Evolutionary conservation across 176 grass and related monocot species (phyloP).

Genomic region (Juncus effusus): DNA sequence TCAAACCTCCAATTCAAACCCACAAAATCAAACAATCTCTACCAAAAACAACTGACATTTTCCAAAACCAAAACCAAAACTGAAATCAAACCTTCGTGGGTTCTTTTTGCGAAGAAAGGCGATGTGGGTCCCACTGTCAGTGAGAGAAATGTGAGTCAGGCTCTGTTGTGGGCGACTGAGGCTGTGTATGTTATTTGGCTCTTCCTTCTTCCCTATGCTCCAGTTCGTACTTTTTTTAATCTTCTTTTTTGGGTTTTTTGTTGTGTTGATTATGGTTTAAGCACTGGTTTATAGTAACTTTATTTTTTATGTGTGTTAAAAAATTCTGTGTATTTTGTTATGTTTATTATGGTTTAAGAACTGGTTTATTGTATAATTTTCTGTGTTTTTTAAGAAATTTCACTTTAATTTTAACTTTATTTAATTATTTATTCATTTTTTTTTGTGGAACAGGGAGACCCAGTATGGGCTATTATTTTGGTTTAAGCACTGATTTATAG

Average conservation of each 20-base stretch:
- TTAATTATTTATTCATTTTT: background rate
- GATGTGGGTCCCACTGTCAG: slow-evolving; percentile 21
- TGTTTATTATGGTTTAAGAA: background rate
- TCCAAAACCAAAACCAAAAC: background rate
- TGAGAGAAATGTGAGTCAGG: slow-evolving; percentile 30
- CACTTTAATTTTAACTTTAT: background rate
- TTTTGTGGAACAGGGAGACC: slow-evolving; percentile 53
- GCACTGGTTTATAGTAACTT: background rate
- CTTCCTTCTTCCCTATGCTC: slow-evolving; percentile 86
- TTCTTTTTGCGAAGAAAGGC: background rate
- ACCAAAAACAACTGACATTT: background rate
- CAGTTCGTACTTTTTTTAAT: slow-evolving; percentile 34
- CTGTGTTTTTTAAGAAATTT: background rate
- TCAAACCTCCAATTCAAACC: slow-evolving; percentile 15
- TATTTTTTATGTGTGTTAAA: too few species aligned
- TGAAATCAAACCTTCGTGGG: background rate
- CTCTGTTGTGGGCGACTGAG: slow-evolving; percentile 55
- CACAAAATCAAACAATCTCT: background rate
- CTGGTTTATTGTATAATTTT: background rate
- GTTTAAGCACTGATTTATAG: slow-evolving; percentile 31
- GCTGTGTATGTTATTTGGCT: slow-evolving; percentile 82
- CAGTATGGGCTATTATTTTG: slow-evolving; percentile 58
- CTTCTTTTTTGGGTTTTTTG: background rate
- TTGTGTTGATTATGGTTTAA: background rate
- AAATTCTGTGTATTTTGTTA: too few species aligned